Percentiles rank a stretch among this genome's conserved stretches.
Evolutionary conservation across 1,284 basidiomycete species (phyloP).

Genomic region (Meira miltonrushii): DNA sequence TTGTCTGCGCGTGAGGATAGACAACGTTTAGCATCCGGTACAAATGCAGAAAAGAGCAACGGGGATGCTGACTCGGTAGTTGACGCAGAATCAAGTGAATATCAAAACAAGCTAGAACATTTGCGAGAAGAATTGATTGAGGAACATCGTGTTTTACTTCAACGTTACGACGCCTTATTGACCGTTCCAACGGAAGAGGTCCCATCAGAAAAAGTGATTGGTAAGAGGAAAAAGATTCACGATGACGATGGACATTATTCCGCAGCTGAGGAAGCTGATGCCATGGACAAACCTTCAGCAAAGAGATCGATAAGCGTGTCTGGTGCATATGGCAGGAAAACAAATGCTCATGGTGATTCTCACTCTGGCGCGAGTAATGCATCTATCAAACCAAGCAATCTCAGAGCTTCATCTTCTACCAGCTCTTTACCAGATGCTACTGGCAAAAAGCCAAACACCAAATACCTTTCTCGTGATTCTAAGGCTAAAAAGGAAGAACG

Average conservation of each 20-base stretch:
- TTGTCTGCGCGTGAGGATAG: constrained; percentile 30
- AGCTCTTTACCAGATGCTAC: background rate
- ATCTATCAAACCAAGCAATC: background rate
- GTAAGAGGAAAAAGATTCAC: constrained; percentile 3
- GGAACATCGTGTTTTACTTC: constrained; percentile 31
- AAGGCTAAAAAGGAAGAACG: background rate
- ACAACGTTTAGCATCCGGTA: constrained; percentile 10
- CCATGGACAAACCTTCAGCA: background rate
- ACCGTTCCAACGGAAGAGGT: background rate
- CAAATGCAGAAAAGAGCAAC: background rate
- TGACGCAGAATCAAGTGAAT: background rate
- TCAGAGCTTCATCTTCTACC: background rate
- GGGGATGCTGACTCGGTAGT: background rate
- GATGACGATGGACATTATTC: background rate
- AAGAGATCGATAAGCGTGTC: background rate
- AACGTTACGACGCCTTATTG: constrained; percentile 33
- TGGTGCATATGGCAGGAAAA: constrained; percentile 1
- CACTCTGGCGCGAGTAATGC: background rate
- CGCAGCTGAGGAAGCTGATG: background rate
- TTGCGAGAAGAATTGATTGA: constrained; percentile 29
- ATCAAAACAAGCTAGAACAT: constrained; percentile 22
- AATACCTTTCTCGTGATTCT: background rate
- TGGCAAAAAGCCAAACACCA: background rate
- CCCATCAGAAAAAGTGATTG: background rate
- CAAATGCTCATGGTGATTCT: background rate